These are phyloP conservation scores for Cucumis hystrix DNA, from an alignment of 306 rosid species.

Conservation along the genomic window DNA sequence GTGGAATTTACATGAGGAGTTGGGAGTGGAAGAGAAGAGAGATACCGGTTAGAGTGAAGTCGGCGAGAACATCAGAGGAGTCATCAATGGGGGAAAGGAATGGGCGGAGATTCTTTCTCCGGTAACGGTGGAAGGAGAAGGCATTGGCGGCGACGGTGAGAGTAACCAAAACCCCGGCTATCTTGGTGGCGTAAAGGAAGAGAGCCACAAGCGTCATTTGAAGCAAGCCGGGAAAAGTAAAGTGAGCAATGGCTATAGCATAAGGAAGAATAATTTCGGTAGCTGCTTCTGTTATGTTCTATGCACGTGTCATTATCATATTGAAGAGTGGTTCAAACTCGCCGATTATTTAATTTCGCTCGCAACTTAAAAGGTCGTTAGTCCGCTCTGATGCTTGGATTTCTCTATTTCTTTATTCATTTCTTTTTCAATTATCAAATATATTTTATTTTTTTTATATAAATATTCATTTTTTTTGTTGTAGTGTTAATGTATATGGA, in stretches of 20 bases:
- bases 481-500: too few relatives aligned
- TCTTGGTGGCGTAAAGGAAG: constrained; percentile 61
- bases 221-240: not conserved
- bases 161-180: constrained; percentile 51
- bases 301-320: not conserved
- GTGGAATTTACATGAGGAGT: not conserved
- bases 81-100: constrained; percentile 72
- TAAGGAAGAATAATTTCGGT: not conserved
- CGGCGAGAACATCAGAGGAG: constrained; percentile 54
- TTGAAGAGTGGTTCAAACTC: not conserved
- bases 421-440: too few relatives aligned
- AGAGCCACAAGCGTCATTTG: constrained; percentile 43
- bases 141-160: constrained; percentile 70
- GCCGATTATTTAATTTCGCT: not conserved
- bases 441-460: too few relatives aligned
- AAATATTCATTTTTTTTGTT: too few relatives aligned
- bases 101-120: constrained; percentile 47
- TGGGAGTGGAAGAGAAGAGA: not conserved
- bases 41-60: constrained; percentile 41
- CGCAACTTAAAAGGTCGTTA: not conserved
- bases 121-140: constrained; percentile 46
- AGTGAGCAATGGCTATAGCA: not conserved
- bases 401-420: too few relatives aligned
- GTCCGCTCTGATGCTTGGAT: not conserved
- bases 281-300: not conserved